Conservation (phyloP, 257 asterid species). For the Parsonsia alboflavescens region DNA sequence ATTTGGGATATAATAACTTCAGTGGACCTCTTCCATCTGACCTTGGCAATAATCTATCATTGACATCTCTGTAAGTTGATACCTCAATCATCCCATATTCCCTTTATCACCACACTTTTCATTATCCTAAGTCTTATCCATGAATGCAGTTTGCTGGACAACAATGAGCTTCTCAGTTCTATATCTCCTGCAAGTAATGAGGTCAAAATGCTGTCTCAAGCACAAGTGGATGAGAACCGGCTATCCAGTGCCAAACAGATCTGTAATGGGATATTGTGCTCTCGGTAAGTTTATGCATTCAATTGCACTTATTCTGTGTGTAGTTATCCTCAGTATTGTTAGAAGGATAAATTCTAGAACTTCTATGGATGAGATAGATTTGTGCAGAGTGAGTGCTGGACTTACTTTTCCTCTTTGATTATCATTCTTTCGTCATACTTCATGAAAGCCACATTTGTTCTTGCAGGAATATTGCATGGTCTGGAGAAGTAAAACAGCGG, state of each 20-base stretch:
- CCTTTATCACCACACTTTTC: not conserved
- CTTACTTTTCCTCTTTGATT: not conserved
- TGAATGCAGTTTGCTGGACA: conserved; percentile 63
- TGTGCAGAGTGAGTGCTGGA: too few species aligned
- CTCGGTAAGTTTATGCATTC: conserved; percentile 11
- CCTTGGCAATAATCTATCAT: conserved; percentile 49
- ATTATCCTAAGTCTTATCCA: not conserved
- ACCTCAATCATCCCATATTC: not conserved
- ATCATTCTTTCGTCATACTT: conserved; percentile 8
- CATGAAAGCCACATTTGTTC: conserved; percentile 12
- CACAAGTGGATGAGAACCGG: conserved; percentile 43
- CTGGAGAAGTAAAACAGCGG: conserved; percentile 32
- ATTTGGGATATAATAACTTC: conserved; percentile 74
- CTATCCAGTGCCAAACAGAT: conserved; percentile 26
- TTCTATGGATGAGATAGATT: not conserved
- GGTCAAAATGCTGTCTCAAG: conserved; percentile 52
- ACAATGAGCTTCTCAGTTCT: conserved; percentile 41
- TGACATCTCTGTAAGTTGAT: conserved; percentile 50
- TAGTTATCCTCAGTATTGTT: not conserved
- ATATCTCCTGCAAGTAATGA: conserved; percentile 39
- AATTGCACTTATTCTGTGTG: not conserved
- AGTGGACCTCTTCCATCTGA: conserved; percentile 61
- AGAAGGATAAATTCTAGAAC: not conserved
- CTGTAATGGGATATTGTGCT: conserved; percentile 22
- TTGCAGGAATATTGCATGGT: conserved; percentile 39